Evolutionary conservation across 108 stramenopile species (phyloP), one percentile per base, ranked within the genome.

Genomic region (Skeletonema potamos): DNA sequence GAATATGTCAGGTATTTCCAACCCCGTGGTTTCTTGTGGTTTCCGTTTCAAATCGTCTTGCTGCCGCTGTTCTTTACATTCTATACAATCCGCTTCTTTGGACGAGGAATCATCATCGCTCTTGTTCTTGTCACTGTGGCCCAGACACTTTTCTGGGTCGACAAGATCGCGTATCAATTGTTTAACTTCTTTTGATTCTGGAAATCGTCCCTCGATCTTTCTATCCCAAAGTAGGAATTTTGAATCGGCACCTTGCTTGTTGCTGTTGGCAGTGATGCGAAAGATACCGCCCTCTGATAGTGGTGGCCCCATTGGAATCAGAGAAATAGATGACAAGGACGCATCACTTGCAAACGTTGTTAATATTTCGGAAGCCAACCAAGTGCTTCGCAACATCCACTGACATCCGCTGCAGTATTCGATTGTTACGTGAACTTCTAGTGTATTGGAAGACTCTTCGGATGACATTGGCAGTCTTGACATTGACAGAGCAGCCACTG

Each of bases 331-430:
- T 32, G 65, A 56, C 27, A 90, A 64, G 34, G 51, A 54, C 2
- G 56, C 0, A 48, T 88, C 87, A 41, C 85, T 54, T 29, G 76
- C 54, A 74, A 90, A 92, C 17, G 89, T 91, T 27, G 84, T 87
- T n/a, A 96, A 62, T 15, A 93, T 61, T 74, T 96, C 95, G 22
- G 90, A 85, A 8, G 92, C 91, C 43, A 89, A 68, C 89, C 89
- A 96, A 22, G 85, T 82, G 24, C 84, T 54, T 24, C 89, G 86
- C 5, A 91, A 54, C 85, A 91, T 82, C 95, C 95, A 94, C 36
- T 87, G 84, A 28, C 90, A 90, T 9, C 91, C 91, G 12, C 88
- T 84, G 64, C 92, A 94, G 64, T 92, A 96, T 68, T 88, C 87
- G 37, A 96, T 90, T 10, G 77, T 62, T n/a, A 91, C 46, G 51